These are phyloP conservation scores for Botrytis cinerea DNA, from an alignment of 2,329 filamentous ascomycete species.

Conservation along the genomic window DNA sequence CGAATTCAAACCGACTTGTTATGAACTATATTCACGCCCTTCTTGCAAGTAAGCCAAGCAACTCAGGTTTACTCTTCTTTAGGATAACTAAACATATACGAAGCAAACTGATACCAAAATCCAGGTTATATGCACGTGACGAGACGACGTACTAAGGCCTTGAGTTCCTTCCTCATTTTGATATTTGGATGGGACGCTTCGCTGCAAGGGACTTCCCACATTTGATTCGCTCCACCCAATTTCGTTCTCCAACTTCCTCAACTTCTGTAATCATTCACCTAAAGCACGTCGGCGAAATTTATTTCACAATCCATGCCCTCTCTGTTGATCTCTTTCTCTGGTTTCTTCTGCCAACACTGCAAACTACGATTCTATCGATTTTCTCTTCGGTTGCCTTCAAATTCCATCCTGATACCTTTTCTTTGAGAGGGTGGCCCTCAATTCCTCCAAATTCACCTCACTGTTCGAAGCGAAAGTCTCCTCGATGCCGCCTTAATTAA, in stretches of 20 bases:
- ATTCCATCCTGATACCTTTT: neutral
- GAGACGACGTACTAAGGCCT: neutral
- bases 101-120: neutral
- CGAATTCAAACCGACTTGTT: neutral
- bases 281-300: neutral
- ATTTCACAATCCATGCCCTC: neutral
- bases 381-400: neutral
- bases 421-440: neutral
- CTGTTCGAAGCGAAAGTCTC: conserved; percentile 12
- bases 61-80: neutral
- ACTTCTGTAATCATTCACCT: neutral
- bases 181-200: neutral
- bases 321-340: neutral
- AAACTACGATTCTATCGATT: neutral
- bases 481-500: conserved; percentile 4
- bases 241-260: neutral
- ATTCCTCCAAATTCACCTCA: neutral
- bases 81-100: neutral
- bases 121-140: neutral
- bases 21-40: neutral
- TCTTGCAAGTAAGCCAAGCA: neutral
- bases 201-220: neutral
- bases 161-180: conserved; percentile 15
- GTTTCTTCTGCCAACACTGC: neutral
- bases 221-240: neutral